Conservation (phyloP, 306 rosid genomes). For the Dryas drummondii region DNA sequence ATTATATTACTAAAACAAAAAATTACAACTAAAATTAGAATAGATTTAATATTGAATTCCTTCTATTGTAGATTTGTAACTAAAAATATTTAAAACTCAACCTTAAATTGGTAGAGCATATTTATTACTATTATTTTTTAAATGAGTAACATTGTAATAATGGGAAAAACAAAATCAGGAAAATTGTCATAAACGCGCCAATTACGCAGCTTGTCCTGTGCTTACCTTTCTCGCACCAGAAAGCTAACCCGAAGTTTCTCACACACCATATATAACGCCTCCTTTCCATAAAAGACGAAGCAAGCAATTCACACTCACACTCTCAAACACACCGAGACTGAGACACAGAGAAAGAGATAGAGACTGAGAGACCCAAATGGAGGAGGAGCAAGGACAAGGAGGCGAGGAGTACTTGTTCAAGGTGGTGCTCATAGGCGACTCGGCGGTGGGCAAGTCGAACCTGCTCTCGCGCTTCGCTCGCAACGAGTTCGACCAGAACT, state of each 20-base stretch:
- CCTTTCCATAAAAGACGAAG: background rate
- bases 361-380: conserved; percentile 25
- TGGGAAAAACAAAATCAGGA: background rate
- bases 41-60: too few relatives aligned
- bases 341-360: background rate
- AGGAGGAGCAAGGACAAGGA: conserved; percentile 22
- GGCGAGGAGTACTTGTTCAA: conserved; percentile 84
- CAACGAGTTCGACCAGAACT: conserved; percentile 74
- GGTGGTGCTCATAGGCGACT: conserved; percentile 82
- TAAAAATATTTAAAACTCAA: too few relatives aligned
- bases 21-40: too few relatives aligned
- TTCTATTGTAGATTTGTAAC: too few relatives aligned
- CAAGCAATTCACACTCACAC: background rate
- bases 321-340: background rate
- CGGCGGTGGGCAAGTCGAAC: conserved; percentile 93
- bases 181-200: conserved; percentile 34
- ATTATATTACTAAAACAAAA: too few relatives aligned
- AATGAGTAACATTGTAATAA: too few relatives aligned
- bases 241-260: conserved; percentile 7
- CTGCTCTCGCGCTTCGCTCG: conserved; percentile 73
- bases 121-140: too few relatives aligned
- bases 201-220: conserved; percentile 38
- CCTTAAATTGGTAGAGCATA: too few relatives aligned
- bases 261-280: background rate
- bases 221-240: conserved; percentile 6